A percentile compares a stretch with the other conserved stretches of the same genome.
Conservation (phyloP, 805 yeast genomes). For the Kodamaea leandrae region DNA sequence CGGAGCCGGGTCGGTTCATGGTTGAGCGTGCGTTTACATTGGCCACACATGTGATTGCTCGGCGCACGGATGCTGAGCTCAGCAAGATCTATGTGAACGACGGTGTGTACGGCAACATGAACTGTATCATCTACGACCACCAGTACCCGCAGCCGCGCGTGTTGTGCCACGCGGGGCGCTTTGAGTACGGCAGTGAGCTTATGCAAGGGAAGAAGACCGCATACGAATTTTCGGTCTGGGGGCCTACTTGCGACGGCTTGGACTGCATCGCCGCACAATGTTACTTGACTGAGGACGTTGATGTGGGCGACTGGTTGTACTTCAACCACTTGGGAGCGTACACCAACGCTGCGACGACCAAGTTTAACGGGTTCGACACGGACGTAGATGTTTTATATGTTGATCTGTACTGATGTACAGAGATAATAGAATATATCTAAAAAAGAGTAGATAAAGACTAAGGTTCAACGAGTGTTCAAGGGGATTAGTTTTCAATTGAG, state of each 20-base stretch:
- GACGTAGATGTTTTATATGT: conserved; percentile 62
- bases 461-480: background rate
- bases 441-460: background rate
- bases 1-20: conserved; percentile 93
- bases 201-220: conserved; percentile 10
- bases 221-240: conserved; percentile 76
- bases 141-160: conserved; percentile 73
- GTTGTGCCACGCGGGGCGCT: conserved; percentile 52
- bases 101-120: conserved; percentile 94
- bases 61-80: conserved; percentile 42
- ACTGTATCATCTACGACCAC: conserved; percentile 91
- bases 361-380: conserved; percentile 83
- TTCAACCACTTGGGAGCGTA: conserved; percentile 87
- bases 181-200: conserved; percentile 34
- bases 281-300: conserved; percentile 55
- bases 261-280: conserved; percentile 69
- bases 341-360: conserved; percentile 87
- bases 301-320: conserved; percentile 90
- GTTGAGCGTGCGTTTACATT: conserved; percentile 83
- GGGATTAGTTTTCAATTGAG: background rate
- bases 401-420: conserved; percentile 4
- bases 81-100: conserved; percentile 71
- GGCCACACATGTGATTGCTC: conserved; percentile 83
- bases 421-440: background rate
- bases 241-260: conserved; percentile 97